phyloP scores from a whole-genome alignment of 2,329 filamentous ascomycete species.

The Ilyonectria sp. region DNA sequence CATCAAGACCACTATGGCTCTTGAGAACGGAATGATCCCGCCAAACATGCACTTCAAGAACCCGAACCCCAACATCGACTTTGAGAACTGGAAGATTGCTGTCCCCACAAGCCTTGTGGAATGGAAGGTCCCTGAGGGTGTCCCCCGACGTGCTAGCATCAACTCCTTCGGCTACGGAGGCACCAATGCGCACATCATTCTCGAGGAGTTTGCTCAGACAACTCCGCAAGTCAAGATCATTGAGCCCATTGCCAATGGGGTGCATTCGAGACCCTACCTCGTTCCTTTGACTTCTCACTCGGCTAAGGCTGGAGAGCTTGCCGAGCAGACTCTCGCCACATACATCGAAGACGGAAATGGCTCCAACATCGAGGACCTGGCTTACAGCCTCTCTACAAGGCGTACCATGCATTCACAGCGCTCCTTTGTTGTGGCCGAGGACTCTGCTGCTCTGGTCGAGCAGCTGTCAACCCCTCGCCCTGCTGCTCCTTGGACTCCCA shows the following conservation, averaged over 20 bases:
- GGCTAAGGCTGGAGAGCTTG: slow-evolving; percentile 39
- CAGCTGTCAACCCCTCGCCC: slow-evolving; percentile 35
- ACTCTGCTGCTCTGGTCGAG: slow-evolving; percentile 30
- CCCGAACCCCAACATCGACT: slow-evolving; percentile 45
- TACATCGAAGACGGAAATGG: slow-evolving; percentile 35
- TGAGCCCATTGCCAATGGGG: slow-evolving; percentile 37
- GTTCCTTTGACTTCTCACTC: slow-evolving; percentile 44
- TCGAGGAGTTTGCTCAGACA: slow-evolving; percentile 39
- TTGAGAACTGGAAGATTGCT: slow-evolving; percentile 44
- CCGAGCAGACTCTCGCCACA: slow-evolving; percentile 35
- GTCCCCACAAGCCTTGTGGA: slow-evolving; percentile 34
- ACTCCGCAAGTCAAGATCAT: slow-evolving; percentile 11
- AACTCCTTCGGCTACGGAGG: slow-evolving; percentile 50
- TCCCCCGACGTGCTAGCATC: slow-evolving; percentile 36
- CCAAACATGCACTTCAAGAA: slow-evolving; percentile 41
- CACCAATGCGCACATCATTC: slow-evolving; percentile 46
- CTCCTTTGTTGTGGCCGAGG: slow-evolving; percentile 44
- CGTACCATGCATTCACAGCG: slow-evolving; percentile 42
- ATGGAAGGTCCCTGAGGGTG: slow-evolving; percentile 33
- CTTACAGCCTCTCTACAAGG: slow-evolving; percentile 40
- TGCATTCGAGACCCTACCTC: slow-evolving; percentile 38
- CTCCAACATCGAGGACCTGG: slow-evolving; percentile 36
- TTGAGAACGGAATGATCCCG: slow-evolving; percentile 42
- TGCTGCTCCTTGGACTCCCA: slow-evolving; percentile 38
- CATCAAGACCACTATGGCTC: slow-evolving; percentile 43